Conservation (phyloP, 352 stramenopile genomes). For the Pythium dissimile region DNA sequence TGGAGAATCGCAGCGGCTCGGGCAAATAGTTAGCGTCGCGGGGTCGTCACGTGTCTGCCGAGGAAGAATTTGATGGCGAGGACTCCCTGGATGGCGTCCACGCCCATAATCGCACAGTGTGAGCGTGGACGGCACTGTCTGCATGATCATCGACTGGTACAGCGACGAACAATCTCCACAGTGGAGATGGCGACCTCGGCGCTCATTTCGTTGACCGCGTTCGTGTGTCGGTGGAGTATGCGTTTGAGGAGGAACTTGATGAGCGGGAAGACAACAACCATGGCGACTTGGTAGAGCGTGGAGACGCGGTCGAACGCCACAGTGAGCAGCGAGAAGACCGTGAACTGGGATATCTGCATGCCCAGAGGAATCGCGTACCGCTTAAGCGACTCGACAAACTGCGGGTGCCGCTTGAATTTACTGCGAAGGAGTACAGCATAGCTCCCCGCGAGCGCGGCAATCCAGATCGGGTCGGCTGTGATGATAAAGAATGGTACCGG, state of each 20-base stretch:
- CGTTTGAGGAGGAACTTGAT: constrained; percentile 15
- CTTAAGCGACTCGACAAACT: background rate
- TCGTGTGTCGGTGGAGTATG: background rate
- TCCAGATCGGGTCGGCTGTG: background rate
- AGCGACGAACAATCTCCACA: constrained; percentile 13
- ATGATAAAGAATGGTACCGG: constrained; percentile 4
- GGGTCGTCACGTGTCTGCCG: background rate
- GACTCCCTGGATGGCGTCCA: constrained; percentile 11
- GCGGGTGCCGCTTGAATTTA: background rate
- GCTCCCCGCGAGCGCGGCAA: background rate
- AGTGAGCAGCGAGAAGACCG: constrained; percentile 3
- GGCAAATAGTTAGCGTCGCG: background rate
- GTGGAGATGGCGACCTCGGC: constrained; percentile 5
- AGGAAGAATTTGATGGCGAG: constrained; percentile 8
- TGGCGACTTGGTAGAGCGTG: background rate
- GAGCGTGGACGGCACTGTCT: background rate
- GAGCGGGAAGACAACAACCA: constrained; percentile 5
- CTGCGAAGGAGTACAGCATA: background rate
- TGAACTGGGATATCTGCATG: constrained; percentile 2
- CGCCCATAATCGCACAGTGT: constrained; percentile 4
- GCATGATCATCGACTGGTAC: constrained; percentile 19
- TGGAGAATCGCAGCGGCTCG: background rate
- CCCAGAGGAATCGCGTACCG: background rate
- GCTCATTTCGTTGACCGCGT: background rate
- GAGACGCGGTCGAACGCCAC: constrained; percentile 2